Percentiles rank a stretch among this genome's conserved stretches.
Conservation (phyloP, 208 protist species). For the Herpetomonas tarakana region DNA sequence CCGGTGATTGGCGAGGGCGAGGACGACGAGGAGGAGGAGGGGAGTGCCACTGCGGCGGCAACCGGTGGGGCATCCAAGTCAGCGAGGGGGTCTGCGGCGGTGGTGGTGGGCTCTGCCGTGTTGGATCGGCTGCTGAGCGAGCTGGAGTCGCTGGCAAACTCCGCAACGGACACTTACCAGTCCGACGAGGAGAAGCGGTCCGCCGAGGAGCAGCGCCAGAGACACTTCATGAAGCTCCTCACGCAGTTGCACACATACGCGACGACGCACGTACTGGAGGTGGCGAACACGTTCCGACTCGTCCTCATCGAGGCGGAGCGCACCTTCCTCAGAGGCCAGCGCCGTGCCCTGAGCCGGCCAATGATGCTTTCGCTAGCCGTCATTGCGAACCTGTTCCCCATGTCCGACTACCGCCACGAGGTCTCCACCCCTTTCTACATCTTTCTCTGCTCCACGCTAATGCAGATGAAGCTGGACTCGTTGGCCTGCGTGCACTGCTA, state of each 20-base stretch:
- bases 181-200: slow-evolving; percentile 9
- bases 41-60: background rate
- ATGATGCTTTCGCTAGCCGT: slow-evolving; percentile 63
- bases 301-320: slow-evolving; percentile 76
- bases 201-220: slow-evolving; percentile 10
- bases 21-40: slow-evolving; percentile 1
- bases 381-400: slow-evolving; percentile 66
- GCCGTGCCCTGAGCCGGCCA: slow-evolving; percentile 22
- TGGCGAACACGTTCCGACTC: slow-evolving; percentile 65
- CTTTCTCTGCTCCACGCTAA: slow-evolving; percentile 59
- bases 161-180: slow-evolving; percentile 6
- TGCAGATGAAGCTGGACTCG: slow-evolving; percentile 60
- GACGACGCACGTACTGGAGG: slow-evolving; percentile 37
- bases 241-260: slow-evolving; percentile 52
- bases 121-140: slow-evolving; percentile 42
- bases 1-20: background rate
- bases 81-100: background rate
- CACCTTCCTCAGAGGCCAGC: slow-evolving; percentile 39
- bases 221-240: slow-evolving; percentile 36
- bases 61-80: background rate
- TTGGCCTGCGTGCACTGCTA: slow-evolving; percentile 44
- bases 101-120: slow-evolving; percentile 17
- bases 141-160: slow-evolving; percentile 31
- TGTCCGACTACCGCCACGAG: slow-evolving; percentile 76
- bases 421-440: slow-evolving; percentile 74